phyloP scores from a whole-genome alignment of 2,329 filamentous ascomycete species.

The Scedosporium dehoogii region DNA sequence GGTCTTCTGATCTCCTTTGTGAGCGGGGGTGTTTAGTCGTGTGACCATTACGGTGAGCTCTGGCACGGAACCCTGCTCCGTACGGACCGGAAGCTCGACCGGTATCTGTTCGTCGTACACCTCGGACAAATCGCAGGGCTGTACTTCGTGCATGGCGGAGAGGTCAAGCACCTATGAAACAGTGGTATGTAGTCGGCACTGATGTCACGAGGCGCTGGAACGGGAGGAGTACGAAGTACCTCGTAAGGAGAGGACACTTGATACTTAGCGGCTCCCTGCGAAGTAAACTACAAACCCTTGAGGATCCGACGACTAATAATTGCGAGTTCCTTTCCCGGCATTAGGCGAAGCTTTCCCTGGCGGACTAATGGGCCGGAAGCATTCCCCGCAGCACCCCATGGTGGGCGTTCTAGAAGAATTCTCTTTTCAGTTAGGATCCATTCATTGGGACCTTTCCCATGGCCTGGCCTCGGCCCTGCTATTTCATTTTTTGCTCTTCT shows the following conservation, averaged over 20 bases:
- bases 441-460: neutral
- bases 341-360: neutral
- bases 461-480: too few relatives aligned
- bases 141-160: too few relatives aligned
- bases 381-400: neutral
- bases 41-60: neutral
- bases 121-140: neutral
- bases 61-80: neutral
- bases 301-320: neutral
- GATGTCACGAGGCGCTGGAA: too few relatives aligned
- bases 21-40: conserved; percentile 1
- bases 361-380: neutral
- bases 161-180: too few relatives aligned
- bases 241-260: too few relatives aligned
- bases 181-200: too few relatives aligned
- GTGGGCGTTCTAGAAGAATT: neutral
- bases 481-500: too few relatives aligned
- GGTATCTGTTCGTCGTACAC: neutral
- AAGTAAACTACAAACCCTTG: too few relatives aligned
- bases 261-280: too few relatives aligned
- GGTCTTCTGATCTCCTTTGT: conserved; percentile 5
- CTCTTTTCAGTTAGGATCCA: neutral
- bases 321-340: neutral
- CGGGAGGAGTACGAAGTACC: too few relatives aligned
- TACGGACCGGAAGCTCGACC: neutral